Evolutionary conservation across 2,329 filamentous ascomycete species (phyloP), one percentile per base, ranked within the genome.

Genomic region (Westerdykella ornata): DNA sequence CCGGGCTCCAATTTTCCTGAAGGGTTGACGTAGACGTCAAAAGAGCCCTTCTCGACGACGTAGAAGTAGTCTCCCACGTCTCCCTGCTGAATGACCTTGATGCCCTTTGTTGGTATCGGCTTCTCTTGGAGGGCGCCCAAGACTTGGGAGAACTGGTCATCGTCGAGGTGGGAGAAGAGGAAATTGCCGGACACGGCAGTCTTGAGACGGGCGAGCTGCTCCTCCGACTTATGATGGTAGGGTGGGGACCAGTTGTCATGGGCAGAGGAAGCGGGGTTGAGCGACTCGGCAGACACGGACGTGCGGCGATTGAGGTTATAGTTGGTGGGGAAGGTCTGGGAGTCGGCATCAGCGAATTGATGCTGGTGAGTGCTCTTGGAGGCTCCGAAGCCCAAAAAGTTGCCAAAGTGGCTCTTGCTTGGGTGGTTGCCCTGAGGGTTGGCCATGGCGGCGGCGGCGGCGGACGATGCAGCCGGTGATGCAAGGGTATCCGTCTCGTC

Each of bases 61-160:
- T 98, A 98, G 71, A 98, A 98, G 72, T 85, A 97, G 68, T 98
- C 92, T 33, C 92, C 92, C 1, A 89, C 84, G 59, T 97, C 92
- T 41, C 92, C 92, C 71, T 98, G 92, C 37, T 82, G 84, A 53
- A 98, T 97, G 44, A 98, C 88, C 76, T 95, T 76, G 63, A 82
- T 82, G 51, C 81, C 90, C 70, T 92, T 94, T 48, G 88, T 87
- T 1, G 92, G 92, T 56, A 97, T 94, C 5, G 87, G 85, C 68
- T 97, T 97, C 70, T 98, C 92, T 46, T 94, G 82, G 53, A 98
- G 73, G 3, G 92, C 92, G 37, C 88, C 87, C 11, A 98, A 76
- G 34, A 97, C 88, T 56, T 92, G 88, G 38, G 76, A 72, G 51
- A 83, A 86, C 68, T 95, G 89, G 54, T 97, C 92, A 53, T 97